phyloP scores from a whole-genome alignment of 2,329 filamentous ascomycete genomes.

The Pseudogymnoascus sp. region DNA sequence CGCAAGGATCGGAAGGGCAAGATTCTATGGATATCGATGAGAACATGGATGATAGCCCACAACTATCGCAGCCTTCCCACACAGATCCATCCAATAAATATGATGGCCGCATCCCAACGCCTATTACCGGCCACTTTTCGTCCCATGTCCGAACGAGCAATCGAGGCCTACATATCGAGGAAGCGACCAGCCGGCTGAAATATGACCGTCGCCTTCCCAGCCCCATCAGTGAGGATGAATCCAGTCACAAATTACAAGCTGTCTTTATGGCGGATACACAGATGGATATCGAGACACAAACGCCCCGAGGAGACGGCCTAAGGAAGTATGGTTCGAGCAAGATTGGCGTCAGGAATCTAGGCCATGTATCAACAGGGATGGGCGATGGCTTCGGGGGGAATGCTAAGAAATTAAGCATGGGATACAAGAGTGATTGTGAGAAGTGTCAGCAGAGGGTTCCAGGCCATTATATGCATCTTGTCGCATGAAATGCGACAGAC shows the following conservation, averaged over 20 bases:
- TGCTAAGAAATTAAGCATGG: constrained; percentile 69
- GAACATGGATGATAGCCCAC: constrained; percentile 26
- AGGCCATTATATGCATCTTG: constrained; percentile 47
- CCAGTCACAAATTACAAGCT: constrained; percentile 24
- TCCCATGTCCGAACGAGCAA: constrained; percentile 18
- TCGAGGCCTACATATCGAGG: constrained; percentile 17
- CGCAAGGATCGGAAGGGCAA: constrained; percentile 15
- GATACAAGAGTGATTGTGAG: constrained; percentile 68
- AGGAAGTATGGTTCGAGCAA: constrained; percentile 28
- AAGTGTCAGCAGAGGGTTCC: constrained; percentile 68
- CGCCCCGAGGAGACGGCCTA: constrained; percentile 13
- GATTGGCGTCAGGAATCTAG: constrained; percentile 26
- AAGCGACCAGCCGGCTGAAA: constrained; percentile 21
- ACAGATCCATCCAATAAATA: constrained; percentile 22
- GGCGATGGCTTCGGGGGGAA: constrained; percentile 34
- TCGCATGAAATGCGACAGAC: background rate
- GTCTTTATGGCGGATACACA: constrained; percentile 25
- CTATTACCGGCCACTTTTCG: constrained; percentile 28
- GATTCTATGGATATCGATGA: constrained; percentile 24
- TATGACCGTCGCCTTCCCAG: constrained; percentile 25
- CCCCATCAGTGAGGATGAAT: constrained; percentile 28
- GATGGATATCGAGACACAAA: constrained; percentile 24
- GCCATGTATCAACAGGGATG: constrained; percentile 19
- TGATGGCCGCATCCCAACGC: constrained; percentile 27
- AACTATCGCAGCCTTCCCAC: constrained; percentile 23